These are phyloP conservation scores for Daldinia concentrica DNA, from an alignment of 495 filamentous ascomycete species.

Conservation along the genomic window DNA sequence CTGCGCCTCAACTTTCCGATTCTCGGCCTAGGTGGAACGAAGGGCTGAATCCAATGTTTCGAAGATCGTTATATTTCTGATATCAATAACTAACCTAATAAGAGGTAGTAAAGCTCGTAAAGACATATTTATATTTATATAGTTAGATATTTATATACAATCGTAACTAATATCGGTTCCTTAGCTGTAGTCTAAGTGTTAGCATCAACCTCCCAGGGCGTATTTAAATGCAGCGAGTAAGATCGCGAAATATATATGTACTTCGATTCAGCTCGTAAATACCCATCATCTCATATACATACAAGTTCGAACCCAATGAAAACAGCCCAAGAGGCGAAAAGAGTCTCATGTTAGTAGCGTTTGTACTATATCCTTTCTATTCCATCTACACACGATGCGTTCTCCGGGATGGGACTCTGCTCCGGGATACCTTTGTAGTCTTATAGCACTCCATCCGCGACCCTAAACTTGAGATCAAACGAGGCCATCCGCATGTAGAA, in stretches of 20 bases:
- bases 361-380: conserved; percentile 32
- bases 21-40: conserved; percentile 18
- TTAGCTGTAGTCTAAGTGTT: background rate
- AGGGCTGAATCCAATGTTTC: conserved; percentile 10
- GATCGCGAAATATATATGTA: conserved; percentile 13
- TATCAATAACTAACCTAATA: background rate
- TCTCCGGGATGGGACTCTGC: conserved; percentile 3
- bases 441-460: conserved; percentile 14
- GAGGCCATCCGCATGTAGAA: conserved; percentile 18
- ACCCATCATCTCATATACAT: conserved; percentile 33
- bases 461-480: conserved; percentile 12
- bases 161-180: background rate
- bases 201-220: background rate
- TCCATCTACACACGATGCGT: conserved; percentile 17
- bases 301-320: background rate
- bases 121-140: background rate
- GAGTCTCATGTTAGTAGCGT: conserved; percentile 12
- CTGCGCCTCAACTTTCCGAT: conserved; percentile 26
- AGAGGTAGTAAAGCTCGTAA: background rate
- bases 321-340: conserved; percentile 2
- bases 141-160: background rate
- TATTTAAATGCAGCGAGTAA: background rate
- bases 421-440: conserved; percentile 19
- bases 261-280: conserved; percentile 28
- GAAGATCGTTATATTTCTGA: background rate